These are phyloP conservation scores for Babesia microti DNA, from an alignment of 169 alveolate genomes.

Conservation along the genomic window DNA sequence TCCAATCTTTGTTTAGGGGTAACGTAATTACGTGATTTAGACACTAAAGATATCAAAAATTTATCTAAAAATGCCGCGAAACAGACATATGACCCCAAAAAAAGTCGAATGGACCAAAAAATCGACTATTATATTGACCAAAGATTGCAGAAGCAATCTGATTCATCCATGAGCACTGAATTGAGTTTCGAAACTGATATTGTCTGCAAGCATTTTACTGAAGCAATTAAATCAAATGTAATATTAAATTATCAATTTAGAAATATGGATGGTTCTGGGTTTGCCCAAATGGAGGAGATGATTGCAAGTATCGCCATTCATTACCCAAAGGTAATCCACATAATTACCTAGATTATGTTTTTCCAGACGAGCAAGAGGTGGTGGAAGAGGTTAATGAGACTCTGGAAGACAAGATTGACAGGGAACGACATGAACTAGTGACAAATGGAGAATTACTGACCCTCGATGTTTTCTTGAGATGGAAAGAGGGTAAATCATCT, in stretches of 20 bases:
- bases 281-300: conserved; percentile 97
- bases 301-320: conserved; percentile 92
- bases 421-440: no score
- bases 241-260: conserved; percentile 19
- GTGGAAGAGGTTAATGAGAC: conserved; percentile 49
- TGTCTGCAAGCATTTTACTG: conserved; percentile 87
- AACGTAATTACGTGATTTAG: conserved; percentile 10
- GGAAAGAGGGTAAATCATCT: conserved; percentile 32
- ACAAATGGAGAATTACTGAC: conserved; percentile 52
- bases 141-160: conserved; percentile 76
- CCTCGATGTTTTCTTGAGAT: conserved; percentile 27
- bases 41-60: conserved; percentile 70
- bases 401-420: conserved; percentile 39
- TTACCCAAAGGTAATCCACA: conserved; percentile 85
- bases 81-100: conserved; percentile 62
- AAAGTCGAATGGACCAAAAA: conserved; percentile 70
- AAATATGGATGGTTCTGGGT: conserved; percentile 98
- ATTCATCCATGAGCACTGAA: no score
- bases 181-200: conserved; percentile 80
- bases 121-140: conserved; percentile 90
- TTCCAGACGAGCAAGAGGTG: conserved; percentile 37
- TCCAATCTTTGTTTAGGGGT: conserved; percentile 69
- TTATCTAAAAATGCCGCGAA: conserved; percentile 51
- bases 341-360: conserved; percentile 19
- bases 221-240: conserved; percentile 87